Evolutionary conservation across 176 grass and related monocot genomes (phyloP).

Genomic region (Ensete ventricosum): DNA sequence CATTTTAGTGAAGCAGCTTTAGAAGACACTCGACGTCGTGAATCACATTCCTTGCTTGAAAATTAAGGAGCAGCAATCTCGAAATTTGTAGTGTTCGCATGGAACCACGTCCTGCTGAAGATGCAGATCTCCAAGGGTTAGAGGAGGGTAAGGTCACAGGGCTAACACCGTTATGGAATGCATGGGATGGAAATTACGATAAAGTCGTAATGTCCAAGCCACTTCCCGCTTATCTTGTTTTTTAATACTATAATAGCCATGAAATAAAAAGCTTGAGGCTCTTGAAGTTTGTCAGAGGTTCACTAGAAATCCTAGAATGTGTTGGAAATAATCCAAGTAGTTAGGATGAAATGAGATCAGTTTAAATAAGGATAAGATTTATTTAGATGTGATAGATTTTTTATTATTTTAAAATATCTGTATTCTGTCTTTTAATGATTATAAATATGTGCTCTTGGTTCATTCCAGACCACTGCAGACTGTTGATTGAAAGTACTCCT

Average conservation of each 20-base stretch:
- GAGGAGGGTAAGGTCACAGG: conserved; percentile 41
- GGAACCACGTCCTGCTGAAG: conserved; percentile 23
- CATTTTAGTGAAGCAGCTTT: conserved; percentile 32
- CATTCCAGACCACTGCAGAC: too few relatives aligned
- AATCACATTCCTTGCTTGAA: conserved; percentile 24
- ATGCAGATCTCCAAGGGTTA: not conserved
- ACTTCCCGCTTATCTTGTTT: conserved; percentile 15
- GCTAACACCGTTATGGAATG: conserved; percentile 77
- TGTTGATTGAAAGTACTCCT: too few relatives aligned
- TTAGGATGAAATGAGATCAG: too few relatives aligned
- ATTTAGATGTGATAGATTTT: too few relatives aligned
- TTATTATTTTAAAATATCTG: too few relatives aligned
- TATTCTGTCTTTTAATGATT: too few relatives aligned
- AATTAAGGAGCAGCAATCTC: conserved; percentile 19
- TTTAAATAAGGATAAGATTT: too few relatives aligned
- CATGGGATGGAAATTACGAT: conserved; percentile 44
- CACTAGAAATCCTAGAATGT: conserved; percentile 23
- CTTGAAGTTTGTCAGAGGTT: conserved; percentile 5
- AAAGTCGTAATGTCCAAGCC: conserved; percentile 13
- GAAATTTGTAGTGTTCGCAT: conserved; percentile 4
- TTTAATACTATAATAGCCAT: conserved; percentile 3
- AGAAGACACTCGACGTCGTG: conserved; percentile 1
- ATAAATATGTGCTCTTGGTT: too few relatives aligned
- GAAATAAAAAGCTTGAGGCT: conserved; percentile 1
- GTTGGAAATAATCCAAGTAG: too few relatives aligned